These are phyloP conservation scores for Pharnaceum exiguum DNA, from an alignment of 148 eudicot species.

Conservation along the genomic window DNA sequence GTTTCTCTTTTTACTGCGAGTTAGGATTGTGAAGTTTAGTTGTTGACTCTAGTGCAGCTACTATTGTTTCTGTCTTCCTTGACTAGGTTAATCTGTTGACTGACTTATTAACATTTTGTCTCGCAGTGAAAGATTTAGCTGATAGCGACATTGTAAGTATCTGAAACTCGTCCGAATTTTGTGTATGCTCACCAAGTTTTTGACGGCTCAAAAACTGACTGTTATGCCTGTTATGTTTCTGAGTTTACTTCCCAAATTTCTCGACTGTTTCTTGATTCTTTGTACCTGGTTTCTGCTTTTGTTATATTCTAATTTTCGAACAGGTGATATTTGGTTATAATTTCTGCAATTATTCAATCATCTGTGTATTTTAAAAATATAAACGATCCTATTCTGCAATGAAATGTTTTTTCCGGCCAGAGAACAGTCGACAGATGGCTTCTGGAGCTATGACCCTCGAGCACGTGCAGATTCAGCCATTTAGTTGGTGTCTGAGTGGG, in stretches of 20 bases:
- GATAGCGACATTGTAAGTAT: constrained; percentile 13
- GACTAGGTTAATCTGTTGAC: neutral
- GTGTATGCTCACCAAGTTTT: constrained; percentile 10
- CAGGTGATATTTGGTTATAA: neutral
- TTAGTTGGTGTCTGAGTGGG: no score
- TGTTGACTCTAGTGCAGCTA: constrained; percentile 14
- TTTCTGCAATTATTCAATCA: neutral
- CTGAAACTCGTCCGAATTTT: constrained; percentile 11
- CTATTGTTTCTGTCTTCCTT: constrained; percentile 5
- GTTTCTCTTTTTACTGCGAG: constrained; percentile 3
- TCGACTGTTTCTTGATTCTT: neutral
- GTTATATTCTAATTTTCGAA: neutral
- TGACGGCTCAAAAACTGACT: neutral
- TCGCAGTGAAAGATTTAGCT: constrained; percentile 7
- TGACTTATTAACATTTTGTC: constrained; percentile 5
- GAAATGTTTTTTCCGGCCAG: no score
- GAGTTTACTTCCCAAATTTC: neutral
- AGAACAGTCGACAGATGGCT: no score
- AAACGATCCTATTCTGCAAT: no score
- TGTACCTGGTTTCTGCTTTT: neutral
- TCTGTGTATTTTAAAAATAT: no score
- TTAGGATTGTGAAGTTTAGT: constrained; percentile 6
- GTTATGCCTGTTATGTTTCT: constrained; percentile 6
- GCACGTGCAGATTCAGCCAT: no score
- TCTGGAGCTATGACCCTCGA: no score